Conservation (phyloP, 2,329 filamentous ascomycete species). For the Aureobasidium sp. region DNA sequence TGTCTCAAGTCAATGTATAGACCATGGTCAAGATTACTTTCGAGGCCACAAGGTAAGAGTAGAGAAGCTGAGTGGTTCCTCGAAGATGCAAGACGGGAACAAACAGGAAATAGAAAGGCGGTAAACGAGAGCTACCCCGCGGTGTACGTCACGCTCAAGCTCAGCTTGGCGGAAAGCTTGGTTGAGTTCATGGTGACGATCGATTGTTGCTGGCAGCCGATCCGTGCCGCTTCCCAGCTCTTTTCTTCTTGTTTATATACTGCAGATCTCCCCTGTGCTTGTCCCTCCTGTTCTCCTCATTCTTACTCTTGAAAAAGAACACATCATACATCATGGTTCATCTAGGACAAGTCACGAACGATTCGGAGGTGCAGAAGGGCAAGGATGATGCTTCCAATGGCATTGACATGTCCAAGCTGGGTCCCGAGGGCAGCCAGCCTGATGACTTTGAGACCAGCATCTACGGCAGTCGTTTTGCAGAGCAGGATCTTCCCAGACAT, state of each 20-base stretch:
- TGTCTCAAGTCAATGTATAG: not conserved
- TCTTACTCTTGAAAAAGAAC: not conserved
- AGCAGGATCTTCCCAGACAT: constrained; percentile 79
- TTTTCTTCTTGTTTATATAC: constrained; percentile 14
- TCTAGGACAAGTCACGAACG: constrained; percentile 35
- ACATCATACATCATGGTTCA: constrained; percentile 36
- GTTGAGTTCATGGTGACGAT: constrained; percentile 16
- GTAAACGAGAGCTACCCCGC: constrained; percentile 13
- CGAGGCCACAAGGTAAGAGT: not conserved
- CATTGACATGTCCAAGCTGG: constrained; percentile 53
- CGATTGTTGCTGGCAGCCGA: not conserved
- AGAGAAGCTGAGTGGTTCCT: not conserved
- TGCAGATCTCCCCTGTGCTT: not conserved
- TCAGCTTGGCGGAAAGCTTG: constrained; percentile 19
- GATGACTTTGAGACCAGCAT: constrained; percentile 78
- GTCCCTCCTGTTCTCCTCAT: not conserved
- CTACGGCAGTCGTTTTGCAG: constrained; percentile 88
- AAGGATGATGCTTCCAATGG: constrained; percentile 35
- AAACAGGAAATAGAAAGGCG: constrained; percentile 7
- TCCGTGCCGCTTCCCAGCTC: constrained; percentile 7
- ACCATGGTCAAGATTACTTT: not conserved
- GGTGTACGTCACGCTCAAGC: constrained; percentile 12
- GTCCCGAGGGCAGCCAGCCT: constrained; percentile 42
- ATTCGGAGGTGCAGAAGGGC: constrained; percentile 38
- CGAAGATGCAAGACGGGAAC: not conserved